phyloP scores from a whole-genome alignment of 2,329 filamentous ascomycete species.

The Pyrenochaeta sp. region DNA sequence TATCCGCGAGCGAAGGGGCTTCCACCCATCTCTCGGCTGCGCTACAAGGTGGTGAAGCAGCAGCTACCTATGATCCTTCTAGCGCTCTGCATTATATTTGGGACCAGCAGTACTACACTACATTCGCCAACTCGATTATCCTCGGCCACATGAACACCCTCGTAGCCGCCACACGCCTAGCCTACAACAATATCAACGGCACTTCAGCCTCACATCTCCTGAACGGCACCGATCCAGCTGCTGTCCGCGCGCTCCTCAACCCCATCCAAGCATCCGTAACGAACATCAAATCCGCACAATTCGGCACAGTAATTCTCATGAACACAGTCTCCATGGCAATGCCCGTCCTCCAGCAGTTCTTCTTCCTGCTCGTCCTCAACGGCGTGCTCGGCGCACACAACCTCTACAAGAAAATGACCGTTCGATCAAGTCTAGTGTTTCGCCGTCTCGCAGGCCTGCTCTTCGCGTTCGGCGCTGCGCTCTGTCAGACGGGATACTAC shows the following conservation, averaged over 20 bases:
- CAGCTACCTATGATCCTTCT: constrained; percentile 46
- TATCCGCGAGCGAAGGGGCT: constrained; percentile 44
- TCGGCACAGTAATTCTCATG: constrained; percentile 55
- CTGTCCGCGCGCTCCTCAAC: constrained; percentile 48
- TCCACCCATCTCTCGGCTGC: constrained; percentile 50
- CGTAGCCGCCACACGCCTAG: constrained; percentile 42
- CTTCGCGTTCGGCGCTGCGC: constrained; percentile 54
- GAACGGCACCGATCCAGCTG: constrained; percentile 38
- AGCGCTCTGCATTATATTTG: constrained; percentile 54
- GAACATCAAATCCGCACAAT: constrained; percentile 53
- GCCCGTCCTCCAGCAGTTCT: constrained; percentile 59
- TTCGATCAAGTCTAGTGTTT: constrained; percentile 31
- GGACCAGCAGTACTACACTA: constrained; percentile 57
- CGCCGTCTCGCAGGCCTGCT: constrained; percentile 46
- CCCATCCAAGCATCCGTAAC: constrained; percentile 49
- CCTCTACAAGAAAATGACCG: constrained; percentile 30
- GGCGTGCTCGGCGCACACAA: constrained; percentile 50
- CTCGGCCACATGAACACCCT: constrained; percentile 44
- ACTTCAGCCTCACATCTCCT: constrained; percentile 24
- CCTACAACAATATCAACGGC: constrained; percentile 44
- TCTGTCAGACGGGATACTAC: constrained; percentile 53
- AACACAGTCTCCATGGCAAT: constrained; percentile 57
- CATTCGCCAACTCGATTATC: constrained; percentile 49
- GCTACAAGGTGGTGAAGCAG: constrained; percentile 43
- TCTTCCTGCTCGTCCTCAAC: constrained; percentile 58